A percentile compares a stretch with the other conserved stretches of the same genome.
Evolutionary conservation across 768 basidiomycete genomes (phyloP).

Genomic region (Pisolithus microcarpus): DNA sequence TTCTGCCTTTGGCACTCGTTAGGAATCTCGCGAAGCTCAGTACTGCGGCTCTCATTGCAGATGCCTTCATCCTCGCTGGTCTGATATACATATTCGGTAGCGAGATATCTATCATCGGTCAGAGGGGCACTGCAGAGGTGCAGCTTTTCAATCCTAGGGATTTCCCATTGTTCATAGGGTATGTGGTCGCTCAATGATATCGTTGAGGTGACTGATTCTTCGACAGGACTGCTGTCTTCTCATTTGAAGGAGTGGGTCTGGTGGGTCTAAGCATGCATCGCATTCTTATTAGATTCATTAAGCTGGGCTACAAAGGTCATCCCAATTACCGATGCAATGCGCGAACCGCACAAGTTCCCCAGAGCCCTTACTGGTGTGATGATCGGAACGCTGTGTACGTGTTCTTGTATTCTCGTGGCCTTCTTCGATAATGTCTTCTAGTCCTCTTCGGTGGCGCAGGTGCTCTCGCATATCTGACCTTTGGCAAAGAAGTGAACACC

Average conservation of each 20-base stretch:
- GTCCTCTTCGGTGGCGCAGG: slow-evolving; percentile 88
- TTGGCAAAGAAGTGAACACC: slow-evolving; percentile 81
- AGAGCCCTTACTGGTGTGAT: slow-evolving; percentile 83
- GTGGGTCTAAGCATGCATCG: slow-evolving; percentile 33
- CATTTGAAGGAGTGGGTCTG: slow-evolving; percentile 96
- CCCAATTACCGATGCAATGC: slow-evolving; percentile 96
- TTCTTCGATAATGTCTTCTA: slow-evolving; percentile 16
- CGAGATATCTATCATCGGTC: slow-evolving; percentile 63
- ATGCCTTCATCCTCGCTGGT: slow-evolving; percentile 90
- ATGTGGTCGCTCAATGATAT: slow-evolving; percentile 19
- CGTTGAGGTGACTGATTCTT: background rate
- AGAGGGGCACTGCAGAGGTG: slow-evolving; percentile 70
- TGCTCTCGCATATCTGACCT: slow-evolving; percentile 79
- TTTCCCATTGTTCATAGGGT: slow-evolving; percentile 92
- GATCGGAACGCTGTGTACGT: slow-evolving; percentile 68
- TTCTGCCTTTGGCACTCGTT: slow-evolving; percentile 84
- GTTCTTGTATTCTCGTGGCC: background rate
- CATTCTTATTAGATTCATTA: slow-evolving; percentile 1
- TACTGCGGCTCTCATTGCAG: slow-evolving; percentile 85
- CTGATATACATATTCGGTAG: slow-evolving; percentile 82
- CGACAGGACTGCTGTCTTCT: slow-evolving; percentile 88
- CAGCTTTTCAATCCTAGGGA: slow-evolving; percentile 82
- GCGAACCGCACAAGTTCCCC: slow-evolving; percentile 91
- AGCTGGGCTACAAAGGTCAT: slow-evolving; percentile 50
- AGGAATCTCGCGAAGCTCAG: slow-evolving; percentile 94